A percentile compares a stretch with the other conserved stretches of the same genome.
phyloP scores from a whole-genome alignment of 176 grass and related monocot genomes.

The Chrysopogon serrulatus region DNA sequence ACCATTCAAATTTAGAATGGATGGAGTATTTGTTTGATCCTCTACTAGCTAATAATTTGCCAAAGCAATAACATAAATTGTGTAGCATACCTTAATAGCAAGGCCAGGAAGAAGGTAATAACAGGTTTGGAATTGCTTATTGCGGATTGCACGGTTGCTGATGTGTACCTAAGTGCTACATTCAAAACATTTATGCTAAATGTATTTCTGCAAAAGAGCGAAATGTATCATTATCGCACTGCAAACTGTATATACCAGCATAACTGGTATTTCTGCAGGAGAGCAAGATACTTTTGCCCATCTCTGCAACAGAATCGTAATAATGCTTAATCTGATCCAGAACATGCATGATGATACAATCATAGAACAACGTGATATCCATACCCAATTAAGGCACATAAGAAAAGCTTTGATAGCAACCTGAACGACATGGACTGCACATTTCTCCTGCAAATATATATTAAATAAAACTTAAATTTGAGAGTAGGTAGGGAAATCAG shows the following conservation, averaged over 20 bases:
- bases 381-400: neutral
- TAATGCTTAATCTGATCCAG: neutral
- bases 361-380: neutral
- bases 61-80: no score
- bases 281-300: no score
- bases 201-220: neutral
- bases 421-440: neutral
- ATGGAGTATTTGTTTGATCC: neutral
- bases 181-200: neutral
- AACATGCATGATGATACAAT: neutral
- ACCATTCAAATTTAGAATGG: no score
- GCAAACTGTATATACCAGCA: no score
- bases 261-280: no score
- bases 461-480: neutral
- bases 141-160: neutral
- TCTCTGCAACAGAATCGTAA: neutral
- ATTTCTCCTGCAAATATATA: neutral
- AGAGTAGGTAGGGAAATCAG: neutral
- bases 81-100: neutral
- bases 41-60: neutral
- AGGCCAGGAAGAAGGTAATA: neutral
- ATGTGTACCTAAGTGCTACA: neutral
- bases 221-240: neutral
- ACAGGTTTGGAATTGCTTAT: neutral
- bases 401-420: neutral